Percentiles rank a stretch among this genome's conserved stretches.
Evolutionary conservation across 441 rosid species (phyloP).

Genomic region (Euphorbia corollata): DNA sequence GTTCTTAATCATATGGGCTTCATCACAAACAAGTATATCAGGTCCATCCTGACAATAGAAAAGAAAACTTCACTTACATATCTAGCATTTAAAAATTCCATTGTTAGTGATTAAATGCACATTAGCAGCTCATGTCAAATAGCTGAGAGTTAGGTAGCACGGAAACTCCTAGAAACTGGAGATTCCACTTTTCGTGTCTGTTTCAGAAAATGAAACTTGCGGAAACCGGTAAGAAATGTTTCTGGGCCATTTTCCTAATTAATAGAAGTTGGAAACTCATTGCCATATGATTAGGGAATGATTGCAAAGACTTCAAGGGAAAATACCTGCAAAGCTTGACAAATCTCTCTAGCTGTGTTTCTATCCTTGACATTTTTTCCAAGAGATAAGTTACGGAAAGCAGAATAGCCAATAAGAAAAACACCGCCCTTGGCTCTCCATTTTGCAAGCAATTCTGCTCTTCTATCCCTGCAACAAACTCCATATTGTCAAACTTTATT

Average conservation of each 20-base stretch:
- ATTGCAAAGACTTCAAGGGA: background rate
- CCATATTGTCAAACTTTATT: background rate
- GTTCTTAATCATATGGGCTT: slow-evolving; percentile 97
- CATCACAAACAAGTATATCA: slow-evolving; percentile 99
- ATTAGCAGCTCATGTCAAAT: too few relatives aligned
- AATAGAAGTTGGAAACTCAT: too few relatives aligned
- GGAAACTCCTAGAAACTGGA: too few relatives aligned
- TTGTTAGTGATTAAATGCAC: too few relatives aligned
- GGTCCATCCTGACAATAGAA: slow-evolving; percentile 78
- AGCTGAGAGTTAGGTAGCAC: too few relatives aligned
- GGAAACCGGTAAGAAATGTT: too few relatives aligned
- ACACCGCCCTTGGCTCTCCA: slow-evolving; percentile 97
- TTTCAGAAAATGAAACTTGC: too few relatives aligned
- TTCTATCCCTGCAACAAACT: slow-evolving; percentile 53
- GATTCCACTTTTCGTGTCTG: too few relatives aligned
- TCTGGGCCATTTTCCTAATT: too few relatives aligned
- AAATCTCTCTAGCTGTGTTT: slow-evolving; percentile 59
- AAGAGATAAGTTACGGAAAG: slow-evolving; percentile 85
- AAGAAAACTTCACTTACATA: slow-evolving; percentile 3
- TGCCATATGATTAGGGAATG: too few relatives aligned
- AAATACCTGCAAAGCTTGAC: slow-evolving; percentile 77
- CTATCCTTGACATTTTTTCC: slow-evolving; percentile 84
- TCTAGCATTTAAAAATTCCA: too few relatives aligned
- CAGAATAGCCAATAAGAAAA: slow-evolving; percentile 80
- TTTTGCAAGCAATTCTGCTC: slow-evolving; percentile 70